Evolutionary conservation across 441 rosid species (phyloP).

Genomic region (Gossypium trilobum): DNA sequence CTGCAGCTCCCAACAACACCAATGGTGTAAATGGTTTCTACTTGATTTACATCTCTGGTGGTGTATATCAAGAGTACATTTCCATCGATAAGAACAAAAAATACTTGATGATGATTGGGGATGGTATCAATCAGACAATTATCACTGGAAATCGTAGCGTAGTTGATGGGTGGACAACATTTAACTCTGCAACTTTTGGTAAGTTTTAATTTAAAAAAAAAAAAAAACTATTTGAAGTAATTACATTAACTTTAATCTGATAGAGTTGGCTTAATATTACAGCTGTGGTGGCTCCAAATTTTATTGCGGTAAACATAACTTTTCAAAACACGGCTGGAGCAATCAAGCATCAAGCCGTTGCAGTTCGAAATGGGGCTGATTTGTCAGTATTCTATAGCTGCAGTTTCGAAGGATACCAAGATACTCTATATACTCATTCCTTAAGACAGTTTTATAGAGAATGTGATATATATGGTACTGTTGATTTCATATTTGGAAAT

Average conservation of each 20-base stretch:
- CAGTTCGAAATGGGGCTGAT: conserved; percentile 47
- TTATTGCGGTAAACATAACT: conserved; percentile 44
- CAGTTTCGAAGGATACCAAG: conserved; percentile 59
- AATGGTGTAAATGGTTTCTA: conserved; percentile 50
- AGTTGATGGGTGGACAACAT: conserved; percentile 82
- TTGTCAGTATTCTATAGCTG: conserved; percentile 50
- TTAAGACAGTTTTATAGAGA: conserved; percentile 51
- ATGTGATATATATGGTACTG: conserved; percentile 55
- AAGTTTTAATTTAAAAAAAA: conserved; percentile 14
- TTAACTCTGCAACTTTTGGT: conserved; percentile 83
- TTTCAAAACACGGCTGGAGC: conserved; percentile 60
- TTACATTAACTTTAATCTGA: background rate
- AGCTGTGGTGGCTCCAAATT: conserved; percentile 48
- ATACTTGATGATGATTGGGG: conserved; percentile 77
- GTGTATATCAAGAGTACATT: conserved; percentile 71
- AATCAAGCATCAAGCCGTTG: conserved; percentile 53
- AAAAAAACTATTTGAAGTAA: background rate
- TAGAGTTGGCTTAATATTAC: conserved; percentile 8
- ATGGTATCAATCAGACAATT: conserved; percentile 68
- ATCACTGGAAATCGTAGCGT: conserved; percentile 78
- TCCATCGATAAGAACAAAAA: conserved; percentile 55
- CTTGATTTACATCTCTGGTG: conserved; percentile 57
- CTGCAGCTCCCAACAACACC: conserved; percentile 64
- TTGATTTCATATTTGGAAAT: conserved; percentile 60
- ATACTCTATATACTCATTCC: conserved; percentile 49